phyloP scores from a whole-genome alignment of 371 early-diverging fungal genomes.

The Rhizopus delemar region DNA sequence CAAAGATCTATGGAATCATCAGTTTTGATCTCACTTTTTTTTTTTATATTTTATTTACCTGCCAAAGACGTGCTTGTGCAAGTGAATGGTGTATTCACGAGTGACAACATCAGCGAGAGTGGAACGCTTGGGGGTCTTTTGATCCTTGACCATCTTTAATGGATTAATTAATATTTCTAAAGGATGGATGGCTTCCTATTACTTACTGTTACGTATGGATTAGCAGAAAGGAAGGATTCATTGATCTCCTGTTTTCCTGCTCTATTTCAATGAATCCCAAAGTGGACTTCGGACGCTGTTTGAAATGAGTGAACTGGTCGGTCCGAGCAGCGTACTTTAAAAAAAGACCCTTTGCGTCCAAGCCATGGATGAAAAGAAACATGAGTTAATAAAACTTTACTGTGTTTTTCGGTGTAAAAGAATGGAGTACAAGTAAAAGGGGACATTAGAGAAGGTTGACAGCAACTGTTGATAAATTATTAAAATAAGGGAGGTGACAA shows the following conservation, averaged over 20 bases:
- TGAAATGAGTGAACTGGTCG: neutral
- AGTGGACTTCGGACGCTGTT: neutral
- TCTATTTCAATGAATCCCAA: neutral
- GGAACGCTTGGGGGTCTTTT: conserved; percentile 51
- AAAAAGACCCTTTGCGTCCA: neutral
- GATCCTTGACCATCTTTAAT: conserved; percentile 15
- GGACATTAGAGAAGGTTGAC: neutral
- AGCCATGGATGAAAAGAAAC: neutral
- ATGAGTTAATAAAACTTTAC: too few relatives aligned
- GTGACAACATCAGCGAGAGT: conserved; percentile 73
- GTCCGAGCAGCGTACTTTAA: neutral
- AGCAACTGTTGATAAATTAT: neutral
- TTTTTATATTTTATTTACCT: conserved; percentile 15
- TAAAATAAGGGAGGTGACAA: neutral
- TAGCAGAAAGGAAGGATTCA: conserved; percentile 5
- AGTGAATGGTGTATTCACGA: conserved; percentile 92
- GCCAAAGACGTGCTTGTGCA: conserved; percentile 85
- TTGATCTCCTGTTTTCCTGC: neutral
- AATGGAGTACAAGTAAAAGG: neutral
- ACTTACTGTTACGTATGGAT: conserved; percentile 9
- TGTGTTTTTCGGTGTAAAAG: neutral
- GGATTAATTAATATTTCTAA: conserved; percentile 38
- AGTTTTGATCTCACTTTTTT: neutral
- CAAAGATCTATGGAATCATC: conserved; percentile 60
- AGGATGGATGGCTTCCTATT: conserved; percentile 1